Evolutionary conservation across 352 stramenopile genomes (phyloP).

Genomic region (Pythium monospermum): DNA sequence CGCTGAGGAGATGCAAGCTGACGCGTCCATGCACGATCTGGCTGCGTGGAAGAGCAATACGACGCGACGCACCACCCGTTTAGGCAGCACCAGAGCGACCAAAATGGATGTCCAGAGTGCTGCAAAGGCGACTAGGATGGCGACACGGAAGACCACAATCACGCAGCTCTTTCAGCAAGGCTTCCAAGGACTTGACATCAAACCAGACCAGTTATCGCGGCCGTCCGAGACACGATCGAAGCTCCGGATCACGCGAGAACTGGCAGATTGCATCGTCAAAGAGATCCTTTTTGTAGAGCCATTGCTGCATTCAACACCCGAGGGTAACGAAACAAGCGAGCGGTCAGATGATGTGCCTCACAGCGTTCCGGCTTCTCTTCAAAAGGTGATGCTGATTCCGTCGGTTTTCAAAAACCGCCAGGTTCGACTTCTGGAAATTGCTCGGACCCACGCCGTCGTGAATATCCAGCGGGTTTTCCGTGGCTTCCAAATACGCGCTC

Average conservation of each 20-base stretch:
- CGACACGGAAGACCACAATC: conserved; percentile 7
- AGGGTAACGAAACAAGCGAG: not conserved
- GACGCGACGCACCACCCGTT: not conserved
- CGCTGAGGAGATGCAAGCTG: not conserved
- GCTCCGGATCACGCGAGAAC: conserved; percentile 25
- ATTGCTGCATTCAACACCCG: not conserved
- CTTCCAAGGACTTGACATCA: conserved; percentile 38
- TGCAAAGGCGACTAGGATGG: not conserved
- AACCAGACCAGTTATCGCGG: conserved; percentile 27
- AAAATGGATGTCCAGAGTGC: not conserved
- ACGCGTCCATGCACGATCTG: not conserved
- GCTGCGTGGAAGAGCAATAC: not conserved
- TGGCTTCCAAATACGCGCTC: conserved; percentile 52
- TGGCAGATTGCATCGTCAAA: conserved; percentile 41
- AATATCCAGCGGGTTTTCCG: conserved; percentile 48
- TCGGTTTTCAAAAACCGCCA: conserved; percentile 40
- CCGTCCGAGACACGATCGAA: conserved; percentile 25
- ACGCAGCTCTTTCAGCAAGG: conserved; percentile 39
- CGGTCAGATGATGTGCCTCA: not conserved
- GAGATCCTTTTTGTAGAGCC: conserved; percentile 42
- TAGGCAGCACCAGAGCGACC: not conserved
- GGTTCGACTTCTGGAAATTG: conserved; percentile 13
- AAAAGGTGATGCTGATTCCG: conserved; percentile 39
- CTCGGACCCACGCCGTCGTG: conserved; percentile 28
- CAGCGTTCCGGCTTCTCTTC: not conserved